Evolutionary conservation across 306 rosid genomes (phyloP), one percentile per base, ranked within the genome.

Genomic region (Vicia villosa): DNA sequence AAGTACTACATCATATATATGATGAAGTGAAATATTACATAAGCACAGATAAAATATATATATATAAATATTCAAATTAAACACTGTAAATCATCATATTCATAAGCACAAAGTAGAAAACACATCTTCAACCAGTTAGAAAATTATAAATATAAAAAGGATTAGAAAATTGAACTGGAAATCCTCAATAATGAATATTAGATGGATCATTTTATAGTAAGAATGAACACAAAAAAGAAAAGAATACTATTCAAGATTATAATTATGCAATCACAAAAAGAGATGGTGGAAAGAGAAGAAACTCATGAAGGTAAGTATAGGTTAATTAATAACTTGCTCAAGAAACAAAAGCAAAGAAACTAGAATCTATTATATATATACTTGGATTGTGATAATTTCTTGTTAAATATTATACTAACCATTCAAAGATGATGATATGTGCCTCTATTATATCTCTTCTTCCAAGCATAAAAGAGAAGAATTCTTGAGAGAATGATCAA

Each of bases 341-440:
- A 46, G 38, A 66, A 19, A 26, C 11, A 67, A 59, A 52, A 41
- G 16, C 12, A 67, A 63, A 24, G 32, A 62, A 62, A 69, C 20
- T 8, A 36, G 17, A 50, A 65, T 1, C 13, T 13, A 40, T 8
- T 41, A 64, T 2, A 15, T 13, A 40, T 10, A 43, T 4, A 14
- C 24, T 49, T 49, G 56, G 13, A 49, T 61, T 36, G 38, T 42
- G 57, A 38, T 32, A 4, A 47, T 69, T 32, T 15, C 19, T 54
- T 13, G 13, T 14, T n/a, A 61, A 52, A 65, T 22, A 65, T 22
- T 22, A 65, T 22, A 63, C 68, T 52, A 75, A 78, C 79, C 82
- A 72, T 72, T 60, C 41, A 66, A 66, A 13, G 72, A 82, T 43
- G 82, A 61, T 37, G 73, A 32, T n/a, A n/a, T 37, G 40, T 55